Base-by-base conservation (phyloP, 164 flowering plant genomes). In the Vitis labrusca region DNA sequence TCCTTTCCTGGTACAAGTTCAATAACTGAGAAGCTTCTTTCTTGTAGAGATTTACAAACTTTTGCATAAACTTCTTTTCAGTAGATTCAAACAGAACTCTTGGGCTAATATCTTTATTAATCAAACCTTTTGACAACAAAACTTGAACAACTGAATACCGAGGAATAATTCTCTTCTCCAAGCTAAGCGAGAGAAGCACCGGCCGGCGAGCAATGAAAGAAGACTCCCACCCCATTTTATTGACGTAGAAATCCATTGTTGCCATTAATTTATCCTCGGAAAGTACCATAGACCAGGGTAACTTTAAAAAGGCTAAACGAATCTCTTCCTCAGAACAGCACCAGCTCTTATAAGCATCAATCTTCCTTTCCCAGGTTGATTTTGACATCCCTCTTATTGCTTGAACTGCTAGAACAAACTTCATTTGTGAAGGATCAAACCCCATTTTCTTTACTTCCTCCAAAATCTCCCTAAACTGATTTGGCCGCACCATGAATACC, bases 301-400 rank as follows among this genome's bases (percentile, higher is more conserved):
- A 13, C 53, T 15, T 37, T 1, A 17, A 3, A 47, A 70, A 70
- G 9, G 72, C 72, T 2, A 12, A 3, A 10, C 15, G 9, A 62
- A 62, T 14, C 6, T 70, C 72, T 30, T 52, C 66, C 37, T 70
- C 68, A 13, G 73, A 71, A 62, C 49, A 71, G 57, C 73, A 62
- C 62, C 62, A 71, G 5, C 17, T 63, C 72, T 37, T 70, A 10
- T 51, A 72, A 57, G 44, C 60, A 2, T 66, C 11, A 1, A 59
- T 19, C 23, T 72, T 72, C 11, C 55, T 59, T 2, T 66, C 65
- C 75, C 72, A 74, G 5, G 63, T 68, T 1, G 66, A 56, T 63
- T 53, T 51, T 1, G 8, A 68, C 68, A 67, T 74, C 15, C 3
- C 44, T 15, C 37, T 14, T 7, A 65, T 17, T 6, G 48, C 64